A percentile compares a stretch with the other conserved stretches of the same genome.
phyloP scores from a whole-genome alignment of 164 flowering plant species.

The Piper betle region DNA sequence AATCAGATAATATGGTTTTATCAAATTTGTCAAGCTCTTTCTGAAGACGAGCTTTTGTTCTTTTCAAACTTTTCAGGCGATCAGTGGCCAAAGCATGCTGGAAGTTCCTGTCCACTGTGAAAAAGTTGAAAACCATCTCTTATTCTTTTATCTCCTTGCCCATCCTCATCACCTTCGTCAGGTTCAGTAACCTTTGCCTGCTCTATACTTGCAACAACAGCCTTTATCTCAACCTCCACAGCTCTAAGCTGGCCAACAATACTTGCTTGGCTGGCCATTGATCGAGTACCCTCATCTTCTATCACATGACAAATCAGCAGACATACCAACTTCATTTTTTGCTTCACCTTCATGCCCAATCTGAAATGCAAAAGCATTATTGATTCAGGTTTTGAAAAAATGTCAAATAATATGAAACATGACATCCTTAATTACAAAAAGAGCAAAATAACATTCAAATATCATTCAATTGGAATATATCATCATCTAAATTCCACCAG shows the following conservation, averaged over 20 bases:
- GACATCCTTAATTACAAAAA: too few species aligned
- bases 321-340: constrained; percentile 23
- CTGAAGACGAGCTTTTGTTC: constrained; percentile 54
- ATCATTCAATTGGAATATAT: too few species aligned
- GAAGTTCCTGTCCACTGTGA: constrained; percentile 37
- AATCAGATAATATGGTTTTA: constrained; percentile 10
- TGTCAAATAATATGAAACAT: too few species aligned
- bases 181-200: constrained; percentile 18
- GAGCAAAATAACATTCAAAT: too few species aligned
- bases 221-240: constrained; percentile 73
- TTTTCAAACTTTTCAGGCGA: constrained; percentile 69
- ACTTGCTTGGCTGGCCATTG: constrained; percentile 28
- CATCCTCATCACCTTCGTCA: constrained; percentile 13
- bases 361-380: constrained; percentile 19
- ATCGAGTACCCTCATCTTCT: constrained; percentile 18
- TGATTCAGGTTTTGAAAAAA: neutral
- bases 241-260: constrained; percentile 53
- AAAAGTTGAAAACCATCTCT: constrained; percentile 18
- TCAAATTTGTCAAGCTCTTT: constrained; percentile 39
- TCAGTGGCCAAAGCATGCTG: constrained; percentile 82
- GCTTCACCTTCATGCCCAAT: constrained; percentile 29
- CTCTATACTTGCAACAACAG: constrained; percentile 64
- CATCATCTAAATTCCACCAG: too few species aligned
- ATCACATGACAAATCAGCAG: constrained; percentile 30
- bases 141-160: constrained; percentile 16